These are phyloP conservation scores for Babesia bigemina DNA, from an alignment of 169 alveolate genomes.

Conservation along the genomic window DNA sequence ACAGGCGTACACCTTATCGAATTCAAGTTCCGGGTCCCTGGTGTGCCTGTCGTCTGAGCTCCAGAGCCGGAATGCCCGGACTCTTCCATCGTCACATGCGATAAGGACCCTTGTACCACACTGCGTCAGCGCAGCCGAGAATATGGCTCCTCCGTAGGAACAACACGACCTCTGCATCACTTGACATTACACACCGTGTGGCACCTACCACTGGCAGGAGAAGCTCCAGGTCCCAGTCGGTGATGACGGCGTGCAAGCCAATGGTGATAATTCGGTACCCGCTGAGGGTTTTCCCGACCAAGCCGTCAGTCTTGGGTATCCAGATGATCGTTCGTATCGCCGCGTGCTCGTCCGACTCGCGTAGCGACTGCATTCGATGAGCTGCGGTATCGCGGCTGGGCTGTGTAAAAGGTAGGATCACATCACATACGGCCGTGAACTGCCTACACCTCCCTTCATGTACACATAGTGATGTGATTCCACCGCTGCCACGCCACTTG, in stretches of 20 bases:
- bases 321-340: slow-evolving; percentile 54
- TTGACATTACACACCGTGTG: neutral
- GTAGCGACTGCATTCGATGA: slow-evolving; percentile 49
- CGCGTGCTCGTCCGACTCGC: slow-evolving; percentile 34
- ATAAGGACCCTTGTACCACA: slow-evolving; percentile 31
- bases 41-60: slow-evolving; percentile 8
- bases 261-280: slow-evolving; percentile 58
- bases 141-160: slow-evolving; percentile 73
- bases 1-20: slow-evolving; percentile 54
- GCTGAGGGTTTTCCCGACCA: slow-evolving; percentile 17
- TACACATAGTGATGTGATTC: too few species aligned
- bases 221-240: slow-evolving; percentile 65
- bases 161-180: slow-evolving; percentile 39
- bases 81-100: slow-evolving; percentile 67
- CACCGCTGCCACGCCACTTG: too few species aligned
- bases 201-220: slow-evolving; percentile 45
- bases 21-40: slow-evolving; percentile 30
- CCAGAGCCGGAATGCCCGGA: slow-evolving; percentile 56
- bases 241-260: slow-evolving; percentile 63
- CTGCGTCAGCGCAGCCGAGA: slow-evolving; percentile 42
- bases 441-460: too few species aligned
- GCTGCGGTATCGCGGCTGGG: neutral
- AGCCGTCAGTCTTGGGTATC: slow-evolving; percentile 42
- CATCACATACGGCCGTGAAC: neutral
- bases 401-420: neutral